Conservation (phyloP, 306 rosid genomes). For the Glycine soja region DNA sequence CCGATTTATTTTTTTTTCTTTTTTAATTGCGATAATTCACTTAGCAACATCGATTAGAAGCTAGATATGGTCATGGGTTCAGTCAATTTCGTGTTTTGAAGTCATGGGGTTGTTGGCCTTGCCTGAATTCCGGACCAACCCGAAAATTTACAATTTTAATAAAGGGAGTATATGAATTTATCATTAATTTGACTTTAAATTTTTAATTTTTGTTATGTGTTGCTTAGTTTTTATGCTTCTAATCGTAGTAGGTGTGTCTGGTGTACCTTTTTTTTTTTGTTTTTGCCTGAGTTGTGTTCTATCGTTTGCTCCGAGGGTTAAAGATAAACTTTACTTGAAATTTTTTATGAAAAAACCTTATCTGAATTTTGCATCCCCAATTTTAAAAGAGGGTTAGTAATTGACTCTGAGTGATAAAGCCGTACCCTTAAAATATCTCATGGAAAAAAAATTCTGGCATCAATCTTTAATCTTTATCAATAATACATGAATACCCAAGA, state of each 20-base stretch:
- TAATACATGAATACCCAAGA: constrained; percentile 8
- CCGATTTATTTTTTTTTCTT: not conserved
- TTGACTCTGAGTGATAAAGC: not conserved
- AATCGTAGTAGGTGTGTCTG: too few relatives aligned
- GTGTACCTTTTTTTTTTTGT: not conserved
- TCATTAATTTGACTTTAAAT: not conserved
- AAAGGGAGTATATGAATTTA: not conserved
- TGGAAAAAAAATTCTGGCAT: not conserved
- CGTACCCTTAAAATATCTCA: not conserved
- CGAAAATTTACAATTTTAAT: not conserved
- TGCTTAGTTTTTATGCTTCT: not conserved
- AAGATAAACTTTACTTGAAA: not conserved
- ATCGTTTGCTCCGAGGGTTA: constrained; percentile 8
- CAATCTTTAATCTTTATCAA: not conserved
- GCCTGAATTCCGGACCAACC: constrained; percentile 23
- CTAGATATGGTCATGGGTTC: not conserved
- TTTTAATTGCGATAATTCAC: not conserved
- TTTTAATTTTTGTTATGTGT: constrained; percentile 22
- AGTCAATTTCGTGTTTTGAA: constrained; percentile 4
- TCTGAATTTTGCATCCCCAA: not conserved
- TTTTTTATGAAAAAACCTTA: not conserved
- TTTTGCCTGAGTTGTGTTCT: not conserved
- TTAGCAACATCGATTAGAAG: not conserved
- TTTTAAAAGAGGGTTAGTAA: not conserved
- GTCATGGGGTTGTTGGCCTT: constrained; percentile 9